Base-by-base conservation (phyloP, 768 basidiomycete genomes). In the Lepiota subincarnata region DNA sequence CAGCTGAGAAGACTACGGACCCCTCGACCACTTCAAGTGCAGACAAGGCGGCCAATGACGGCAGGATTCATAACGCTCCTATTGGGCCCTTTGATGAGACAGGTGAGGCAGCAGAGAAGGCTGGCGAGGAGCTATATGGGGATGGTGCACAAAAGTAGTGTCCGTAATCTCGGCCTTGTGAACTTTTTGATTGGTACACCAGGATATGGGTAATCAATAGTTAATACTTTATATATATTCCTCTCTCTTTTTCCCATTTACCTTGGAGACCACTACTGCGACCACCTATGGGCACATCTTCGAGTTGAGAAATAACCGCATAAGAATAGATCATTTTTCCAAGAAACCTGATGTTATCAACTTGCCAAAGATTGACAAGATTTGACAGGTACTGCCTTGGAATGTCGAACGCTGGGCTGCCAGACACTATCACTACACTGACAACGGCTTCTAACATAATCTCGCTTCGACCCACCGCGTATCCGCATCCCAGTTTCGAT, bases 31-130 rank as follows among this genome's bases (percentile, higher is more conserved):
- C 45, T 1, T 16, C 26, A 18, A n/a, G 57, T 26, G 19, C 41
- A 14, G 37, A 36, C 16, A 46, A 40, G 38, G 50, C 38, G 26
- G 53, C 50, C 22, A 45, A 58, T 20, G 55, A 60, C 4, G 42
- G 45, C 28, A 41, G 56, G 40, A 49, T 19, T 12, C 57, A 50
- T 39, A 55, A 50, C 6, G 52, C 53, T 20, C 39, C 42, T 12
- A 43, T 50, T 43, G 78, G 78, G 4, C 80, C 79, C 5, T 39
- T 78, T 28, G 73, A 66, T 34, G 80, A 80, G 45, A 78, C 68
- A 37, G 78, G 82, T 48, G 73, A 70, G 31, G 70, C 78, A 50
- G 80, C 80, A 1, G 70, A 76, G 42, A 77, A 80, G 60, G 79
- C 70, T 14, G 81, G 79, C 0, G 64, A 74, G 18, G 47, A 45